Percentiles rank a stretch among this genome's conserved stretches.
Conservation (phyloP, 495 filamentous ascomycete species). For the Massariosphaeria phaeospora region DNA sequence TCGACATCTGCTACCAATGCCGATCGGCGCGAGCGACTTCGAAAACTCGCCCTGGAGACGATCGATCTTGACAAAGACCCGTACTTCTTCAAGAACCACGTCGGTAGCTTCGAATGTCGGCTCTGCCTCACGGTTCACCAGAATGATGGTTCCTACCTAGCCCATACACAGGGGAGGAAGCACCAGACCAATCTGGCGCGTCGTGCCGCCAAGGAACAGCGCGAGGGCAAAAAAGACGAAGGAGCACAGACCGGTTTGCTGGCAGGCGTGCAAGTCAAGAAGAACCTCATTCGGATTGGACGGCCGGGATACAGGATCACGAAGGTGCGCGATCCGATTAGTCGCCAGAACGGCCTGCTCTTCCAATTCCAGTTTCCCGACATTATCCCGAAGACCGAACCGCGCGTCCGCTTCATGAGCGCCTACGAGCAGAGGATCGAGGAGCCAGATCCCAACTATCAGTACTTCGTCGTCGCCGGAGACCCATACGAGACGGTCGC, state of each 20-base stretch:
- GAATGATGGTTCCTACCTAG: constrained; percentile 98
- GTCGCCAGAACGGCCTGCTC: constrained; percentile 79
- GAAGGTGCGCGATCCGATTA: constrained; percentile 85
- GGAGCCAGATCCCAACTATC: constrained; percentile 85
- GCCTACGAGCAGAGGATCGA: constrained; percentile 95
- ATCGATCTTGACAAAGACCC: constrained; percentile 99
- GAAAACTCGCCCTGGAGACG: constrained; percentile 94
- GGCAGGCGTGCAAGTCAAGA: constrained; percentile 53
- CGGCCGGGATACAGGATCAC: constrained; percentile 97
- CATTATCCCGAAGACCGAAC: constrained; percentile 67
- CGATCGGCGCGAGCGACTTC: constrained; percentile 92
- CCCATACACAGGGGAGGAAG: constrained; percentile 97
- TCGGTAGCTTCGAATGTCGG: constrained; percentile 96
- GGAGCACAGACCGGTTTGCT: constrained; percentile 68
- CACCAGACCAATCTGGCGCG: constrained; percentile 99
- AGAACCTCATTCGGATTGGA: constrained; percentile 95
- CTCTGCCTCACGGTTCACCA: constrained; percentile 99
- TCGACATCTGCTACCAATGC: constrained; percentile 90
- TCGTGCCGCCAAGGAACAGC: constrained; percentile 86
- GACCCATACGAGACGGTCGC: constrained; percentile 97
- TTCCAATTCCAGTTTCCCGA: constrained; percentile 97
- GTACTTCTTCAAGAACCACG: constrained; percentile 99
- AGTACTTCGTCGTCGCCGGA: constrained; percentile 92
- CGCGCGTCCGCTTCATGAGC: constrained; percentile 92
- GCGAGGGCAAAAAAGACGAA: constrained; percentile 64